Evolutionary conservation across 2,329 filamentous ascomycete genomes (phyloP).

Genomic region (Plectosphaerella plurivora): DNA sequence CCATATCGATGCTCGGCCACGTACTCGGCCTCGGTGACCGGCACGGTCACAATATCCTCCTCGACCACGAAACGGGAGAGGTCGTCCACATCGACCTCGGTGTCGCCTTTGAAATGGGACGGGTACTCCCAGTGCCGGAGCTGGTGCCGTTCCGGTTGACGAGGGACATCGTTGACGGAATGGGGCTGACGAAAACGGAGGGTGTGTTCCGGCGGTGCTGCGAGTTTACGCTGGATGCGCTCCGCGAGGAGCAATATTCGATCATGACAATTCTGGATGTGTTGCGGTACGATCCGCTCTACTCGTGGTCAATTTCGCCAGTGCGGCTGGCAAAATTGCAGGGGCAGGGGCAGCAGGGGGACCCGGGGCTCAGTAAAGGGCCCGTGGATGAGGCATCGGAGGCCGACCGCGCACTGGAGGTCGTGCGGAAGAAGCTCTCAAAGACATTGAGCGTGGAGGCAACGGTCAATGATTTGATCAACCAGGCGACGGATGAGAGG

Average conservation of each 20-base stretch:
- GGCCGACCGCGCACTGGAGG: conserved; percentile 84
- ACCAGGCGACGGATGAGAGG: conserved; percentile 87
- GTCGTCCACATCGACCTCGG: conserved; percentile 96
- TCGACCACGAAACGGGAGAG: conserved; percentile 86
- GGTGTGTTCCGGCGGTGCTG: conserved; percentile 97
- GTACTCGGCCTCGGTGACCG: conserved; percentile 89
- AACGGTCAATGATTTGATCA: conserved; percentile 94
- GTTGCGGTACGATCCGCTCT: conserved; percentile 93
- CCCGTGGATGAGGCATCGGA: conserved; percentile 59
- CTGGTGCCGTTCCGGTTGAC: conserved; percentile 94
- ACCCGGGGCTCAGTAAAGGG: conserved; percentile 18
- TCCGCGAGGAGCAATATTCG: conserved; percentile 91
- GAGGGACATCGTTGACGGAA: conserved; percentile 90
- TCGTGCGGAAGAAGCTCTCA: conserved; percentile 92
- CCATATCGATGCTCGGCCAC: conserved; percentile 91
- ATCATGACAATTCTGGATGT: conserved; percentile 99
- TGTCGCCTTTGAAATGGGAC: conserved; percentile 93
- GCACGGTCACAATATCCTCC: conserved; percentile 93
- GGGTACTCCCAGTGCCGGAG: conserved; percentile 92
- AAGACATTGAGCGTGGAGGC: conserved; percentile 92
- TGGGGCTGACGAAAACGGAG: conserved; percentile 93
- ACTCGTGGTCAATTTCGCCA: conserved; percentile 87
- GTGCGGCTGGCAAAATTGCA: conserved; percentile 61
- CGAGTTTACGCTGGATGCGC: conserved; percentile 91
- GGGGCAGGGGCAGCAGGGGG: conserved; percentile 20